phyloP scores from a whole-genome alignment of 805 yeast genomes.

The Wickerhamomyces strasburgensis region DNA sequence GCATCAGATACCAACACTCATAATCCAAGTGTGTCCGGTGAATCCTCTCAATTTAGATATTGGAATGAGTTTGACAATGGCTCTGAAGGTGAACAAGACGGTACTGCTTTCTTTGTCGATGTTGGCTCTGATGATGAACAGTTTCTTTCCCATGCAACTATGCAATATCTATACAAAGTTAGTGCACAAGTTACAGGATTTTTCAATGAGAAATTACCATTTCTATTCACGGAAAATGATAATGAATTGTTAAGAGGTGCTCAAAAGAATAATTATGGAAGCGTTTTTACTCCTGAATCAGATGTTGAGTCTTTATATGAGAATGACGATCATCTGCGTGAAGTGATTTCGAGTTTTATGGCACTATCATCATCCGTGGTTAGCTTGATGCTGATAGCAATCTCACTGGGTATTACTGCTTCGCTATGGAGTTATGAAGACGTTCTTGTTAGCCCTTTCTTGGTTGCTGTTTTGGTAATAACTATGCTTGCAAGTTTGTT shows the following conservation, averaged over 20 bases:
- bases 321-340: slow-evolving; percentile 29
- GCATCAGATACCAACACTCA: slow-evolving; percentile 2
- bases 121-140: slow-evolving; percentile 28
- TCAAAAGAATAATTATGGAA: neutral
- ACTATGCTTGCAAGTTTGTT: slow-evolving; percentile 39
- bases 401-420: slow-evolving; percentile 40
- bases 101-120: slow-evolving; percentile 32
- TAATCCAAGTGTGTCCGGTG: slow-evolving; percentile 11
- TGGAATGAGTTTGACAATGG: slow-evolving; percentile 69
- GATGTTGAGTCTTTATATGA: slow-evolving; percentile 16
- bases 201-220: slow-evolving; percentile 16
- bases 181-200: slow-evolving; percentile 10
- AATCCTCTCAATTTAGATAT: slow-evolving; percentile 34
- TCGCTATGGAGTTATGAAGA: slow-evolving; percentile 24
- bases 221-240: slow-evolving; percentile 10
- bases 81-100: slow-evolving; percentile 45
- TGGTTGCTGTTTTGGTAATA: slow-evolving; percentile 31
- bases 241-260: neutral
- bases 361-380: slow-evolving; percentile 35
- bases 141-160: slow-evolving; percentile 17
- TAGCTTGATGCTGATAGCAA: slow-evolving; percentile 37
- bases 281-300: neutral
- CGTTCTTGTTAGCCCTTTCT: slow-evolving; percentile 18
- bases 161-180: slow-evolving; percentile 27
- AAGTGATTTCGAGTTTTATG: slow-evolving; percentile 39